Base-by-base conservation (phyloP, 192 early-diverging fungal species). In the Radiomyces spectabilis region DNA sequence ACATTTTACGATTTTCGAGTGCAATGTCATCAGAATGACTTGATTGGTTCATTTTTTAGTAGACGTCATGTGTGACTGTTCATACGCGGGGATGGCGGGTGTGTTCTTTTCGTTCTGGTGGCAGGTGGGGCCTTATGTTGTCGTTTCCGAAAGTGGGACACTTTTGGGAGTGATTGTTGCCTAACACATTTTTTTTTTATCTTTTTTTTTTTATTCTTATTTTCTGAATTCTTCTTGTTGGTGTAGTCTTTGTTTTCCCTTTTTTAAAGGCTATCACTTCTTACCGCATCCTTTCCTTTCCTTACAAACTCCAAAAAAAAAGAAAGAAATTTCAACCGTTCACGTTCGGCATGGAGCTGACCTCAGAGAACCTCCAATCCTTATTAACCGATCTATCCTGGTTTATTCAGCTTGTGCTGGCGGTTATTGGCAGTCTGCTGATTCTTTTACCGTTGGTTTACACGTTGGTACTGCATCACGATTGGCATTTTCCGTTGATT, bases 141-240 rank as follows among this genome's bases (percentile, higher is more conserved):
- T 13, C 24, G 18, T 43, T 43, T 43, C n/a, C n/a, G n/a, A n/a
- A n/a, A n/a, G n/a, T 43, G 10, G 24, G 5, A 16, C 42, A 16
- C 42, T 44, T 44, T 44, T 44, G 16, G 10, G 8, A 21, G 25
- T 48, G 24, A 47, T 27, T 6, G 4, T 30, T 12, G 10, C 46
- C 30, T 48, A 29, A 21, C 46, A 13, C 46, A 8, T 44, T 27
- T 54, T 41, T 42, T 25, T 41, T 55, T 29, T 42, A 12, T 55
- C 26, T 43, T 30, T 45, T 29, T 44, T 16, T 55, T 53, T 44
- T 31, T 27, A 27, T 48, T 25, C 16, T 31, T 48, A 29, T 48
- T 31, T 48, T 48, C 16, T 39, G 13, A 39, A 12, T 39, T 39
- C 16, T 16, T 39, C 16, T 39, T 48, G 3, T 48, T 48, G 13